These are phyloP conservation scores for Termitomyces eurrhizus DNA, from an alignment of 768 basidiomycete genomes.

Conservation along the genomic window DNA sequence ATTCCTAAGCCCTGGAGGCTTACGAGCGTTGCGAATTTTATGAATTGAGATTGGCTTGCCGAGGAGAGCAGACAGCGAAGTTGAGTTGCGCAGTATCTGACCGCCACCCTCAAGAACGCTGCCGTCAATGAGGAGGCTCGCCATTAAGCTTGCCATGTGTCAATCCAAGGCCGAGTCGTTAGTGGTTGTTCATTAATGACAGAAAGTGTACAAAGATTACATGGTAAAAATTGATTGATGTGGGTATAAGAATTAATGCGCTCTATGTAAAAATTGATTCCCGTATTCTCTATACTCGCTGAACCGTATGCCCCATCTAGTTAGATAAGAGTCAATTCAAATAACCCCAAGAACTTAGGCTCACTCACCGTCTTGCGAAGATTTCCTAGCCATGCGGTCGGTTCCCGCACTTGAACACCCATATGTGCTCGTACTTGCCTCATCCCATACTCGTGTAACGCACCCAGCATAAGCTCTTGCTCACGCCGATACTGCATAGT, in stretches of 20 bases:
- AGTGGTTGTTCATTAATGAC: not conserved
- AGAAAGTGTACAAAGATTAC: conserved; percentile 11
- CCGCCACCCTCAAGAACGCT: conserved; percentile 61
- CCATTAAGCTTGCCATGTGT: conserved; percentile 17
- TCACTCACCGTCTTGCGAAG: conserved; percentile 51
- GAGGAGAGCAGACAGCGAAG: conserved; percentile 63
- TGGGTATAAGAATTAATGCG: conserved; percentile 4
- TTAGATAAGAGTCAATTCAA: not conserved
- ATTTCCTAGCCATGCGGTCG: conserved; percentile 67
- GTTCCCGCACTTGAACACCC: conserved; percentile 40
- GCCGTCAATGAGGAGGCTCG: conserved; percentile 36
- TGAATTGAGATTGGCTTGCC: conserved; percentile 54
- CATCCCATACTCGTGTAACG: conserved; percentile 70
- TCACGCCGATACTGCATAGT: conserved; percentile 65
- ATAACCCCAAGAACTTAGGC: not conserved
- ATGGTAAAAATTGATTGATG: conserved; percentile 9
- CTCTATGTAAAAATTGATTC: not conserved
- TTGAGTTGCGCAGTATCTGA: conserved; percentile 67
- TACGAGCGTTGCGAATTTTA: conserved; percentile 57
- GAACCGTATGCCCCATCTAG: conserved; percentile 17
- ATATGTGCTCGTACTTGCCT: conserved; percentile 59
- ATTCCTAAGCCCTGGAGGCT: conserved; percentile 61
- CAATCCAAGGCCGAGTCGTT: not conserved
- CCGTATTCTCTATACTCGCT: conserved; percentile 10
- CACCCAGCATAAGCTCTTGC: conserved; percentile 77